Conservation (phyloP, 768 basidiomycete species). For the Crassisporium funariophilum region DNA sequence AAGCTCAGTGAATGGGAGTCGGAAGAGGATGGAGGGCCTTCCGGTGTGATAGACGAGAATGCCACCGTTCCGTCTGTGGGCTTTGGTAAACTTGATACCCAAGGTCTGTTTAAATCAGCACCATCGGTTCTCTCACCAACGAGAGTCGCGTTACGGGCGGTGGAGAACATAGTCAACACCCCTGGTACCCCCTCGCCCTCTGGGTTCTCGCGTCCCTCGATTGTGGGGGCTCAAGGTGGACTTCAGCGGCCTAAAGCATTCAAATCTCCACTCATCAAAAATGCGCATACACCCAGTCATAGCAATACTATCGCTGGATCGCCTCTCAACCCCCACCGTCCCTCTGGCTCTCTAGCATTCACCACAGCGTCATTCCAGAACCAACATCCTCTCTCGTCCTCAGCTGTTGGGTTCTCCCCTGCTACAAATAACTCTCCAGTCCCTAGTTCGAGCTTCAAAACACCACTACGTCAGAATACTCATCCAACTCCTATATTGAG, state of each 20-base stretch:
- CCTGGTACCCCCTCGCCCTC: slow-evolving; percentile 45
- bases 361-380: slow-evolving; percentile 29
- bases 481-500: slow-evolving; percentile 10
- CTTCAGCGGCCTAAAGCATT: slow-evolving; percentile 40
- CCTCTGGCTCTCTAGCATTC: slow-evolving; percentile 15
- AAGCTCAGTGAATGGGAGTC: slow-evolving; percentile 52
- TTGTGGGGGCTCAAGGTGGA: slow-evolving; percentile 7
- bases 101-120: slow-evolving; percentile 22
- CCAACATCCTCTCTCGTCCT: slow-evolving; percentile 36
- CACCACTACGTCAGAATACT: slow-evolving; percentile 12
- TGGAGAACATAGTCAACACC: slow-evolving; percentile 37
- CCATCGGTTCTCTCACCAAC: slow-evolving; percentile 25
- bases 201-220: slow-evolving; percentile 24
- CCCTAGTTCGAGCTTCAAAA: slow-evolving; percentile 8
- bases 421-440: slow-evolving; percentile 1
- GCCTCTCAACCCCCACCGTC: slow-evolving; percentile 30
- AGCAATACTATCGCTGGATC: slow-evolving; percentile 20
- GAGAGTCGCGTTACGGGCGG: slow-evolving; percentile 37
- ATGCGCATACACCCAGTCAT: slow-evolving; percentile 14
- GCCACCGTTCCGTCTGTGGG: slow-evolving; percentile 4
- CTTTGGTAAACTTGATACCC: background rate
- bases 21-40: slow-evolving; percentile 26
- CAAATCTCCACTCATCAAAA: slow-evolving; percentile 46
- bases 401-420: slow-evolving; percentile 23
- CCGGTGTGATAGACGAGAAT: slow-evolving; percentile 22